Evolutionary conservation across 1,284 basidiomycete genomes (phyloP), one percentile per base, ranked within the genome.

Genomic region (Sporisorium exsertum): DNA sequence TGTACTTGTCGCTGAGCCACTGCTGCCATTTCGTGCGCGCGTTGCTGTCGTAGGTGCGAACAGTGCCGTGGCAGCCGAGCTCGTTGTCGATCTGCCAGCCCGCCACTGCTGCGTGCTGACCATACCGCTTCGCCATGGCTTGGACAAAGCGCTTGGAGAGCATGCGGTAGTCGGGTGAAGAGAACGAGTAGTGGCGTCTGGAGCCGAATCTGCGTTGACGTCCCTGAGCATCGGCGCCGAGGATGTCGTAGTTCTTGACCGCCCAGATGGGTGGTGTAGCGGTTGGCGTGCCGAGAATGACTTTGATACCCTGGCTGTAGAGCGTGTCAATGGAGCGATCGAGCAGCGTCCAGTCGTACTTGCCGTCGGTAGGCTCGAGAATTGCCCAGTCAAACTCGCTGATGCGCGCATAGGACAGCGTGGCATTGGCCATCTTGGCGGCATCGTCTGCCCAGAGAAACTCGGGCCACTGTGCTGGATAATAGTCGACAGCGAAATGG

Each of bases 371-470:
- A 3, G 77, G 77, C 55, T 79, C 77, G 18, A 79, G 63, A 22
- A 77, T 59, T 2, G 70, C 74, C 77, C 77, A 79, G 55, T 77
- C 74, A 26, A 79, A 79, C 49, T 79, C 77, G 61, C 67, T 68
- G 42, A 79, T 74, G 10, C 77, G 70, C 7, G 72, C 77, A 32
- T 77, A 70, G 9, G 56, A 62, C 32, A 79, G 52, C 18, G 57
- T 66, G 46, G 66, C 67, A 53, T 63, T 64, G 52, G 73, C 73
- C 74, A 77, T 79, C 49, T 53, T 56, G 20, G 58, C 55, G 0
- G 74, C 74, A 37, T 79, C 77, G 51, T 61, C 57, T 8, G 64
- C 62, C 77, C 65, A 70, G 24, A 72, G 58, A 26, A 63, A 68
- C 24, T 64, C 64, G 35, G 68, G 68, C 77, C 73, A 78, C 45